A percentile compares a stretch with the other conserved stretches of the same genome.
Conservation (phyloP, 495 filamentous ascomycete species). For the Darksidea phi region DNA sequence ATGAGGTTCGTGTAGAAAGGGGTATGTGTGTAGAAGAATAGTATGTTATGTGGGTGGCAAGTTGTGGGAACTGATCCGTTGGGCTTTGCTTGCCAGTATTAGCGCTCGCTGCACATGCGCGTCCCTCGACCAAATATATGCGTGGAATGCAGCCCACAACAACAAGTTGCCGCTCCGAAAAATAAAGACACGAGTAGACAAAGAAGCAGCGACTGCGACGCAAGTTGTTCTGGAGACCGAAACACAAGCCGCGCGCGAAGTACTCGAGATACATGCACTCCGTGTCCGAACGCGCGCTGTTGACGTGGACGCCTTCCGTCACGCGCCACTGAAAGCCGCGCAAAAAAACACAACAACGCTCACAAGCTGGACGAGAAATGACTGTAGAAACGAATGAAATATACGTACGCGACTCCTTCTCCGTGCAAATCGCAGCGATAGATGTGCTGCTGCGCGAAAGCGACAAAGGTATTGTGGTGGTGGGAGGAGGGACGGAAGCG, state of each 20-base stretch:
- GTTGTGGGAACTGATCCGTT: neutral
- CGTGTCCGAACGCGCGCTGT: too few relatives aligned
- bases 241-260: neutral
- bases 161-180: neutral
- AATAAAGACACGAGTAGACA: too few relatives aligned
- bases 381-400: conserved; percentile 3
- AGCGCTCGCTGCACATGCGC: neutral
- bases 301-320: too few relatives aligned
- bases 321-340: neutral
- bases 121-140: too few relatives aligned
- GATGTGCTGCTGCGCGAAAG: conserved; percentile 8
- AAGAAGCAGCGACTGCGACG: too few relatives aligned
- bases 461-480: conserved; percentile 9
- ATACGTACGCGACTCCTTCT: conserved; percentile 12
- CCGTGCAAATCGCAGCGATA: neutral
- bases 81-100: neutral
- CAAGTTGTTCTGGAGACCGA: too few relatives aligned
- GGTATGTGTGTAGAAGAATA: neutral
- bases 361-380: conserved; percentile 2
- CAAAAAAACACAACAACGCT: conserved; percentile 9
- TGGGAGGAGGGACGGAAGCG: conserved; percentile 9
- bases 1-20: neutral
- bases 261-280: neutral
- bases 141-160: neutral
- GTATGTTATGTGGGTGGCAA: neutral